These are phyloP conservation scores for Syzygium grande DNA, from an alignment of 345 rosid genomes.

Conservation along the genomic window DNA sequence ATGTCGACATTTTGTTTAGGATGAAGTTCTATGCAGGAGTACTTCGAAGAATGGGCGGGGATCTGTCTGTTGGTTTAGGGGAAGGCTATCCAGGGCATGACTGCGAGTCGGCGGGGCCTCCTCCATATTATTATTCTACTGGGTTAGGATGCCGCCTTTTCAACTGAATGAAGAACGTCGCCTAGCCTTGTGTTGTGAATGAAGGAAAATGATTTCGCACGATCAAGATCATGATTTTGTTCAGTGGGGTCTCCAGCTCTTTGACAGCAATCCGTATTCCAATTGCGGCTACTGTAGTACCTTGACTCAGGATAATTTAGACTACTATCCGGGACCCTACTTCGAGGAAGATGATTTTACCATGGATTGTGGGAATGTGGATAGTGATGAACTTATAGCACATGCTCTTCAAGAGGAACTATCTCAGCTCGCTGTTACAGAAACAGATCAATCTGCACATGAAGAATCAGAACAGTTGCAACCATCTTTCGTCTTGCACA, in stretches of 20 bases:
- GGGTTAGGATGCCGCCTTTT: not conserved
- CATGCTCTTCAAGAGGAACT: slow-evolving; percentile 56
- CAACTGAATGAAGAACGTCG: not conserved
- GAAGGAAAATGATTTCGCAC: slow-evolving; percentile 23
- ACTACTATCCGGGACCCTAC: slow-evolving; percentile 27
- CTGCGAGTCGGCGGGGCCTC: not conserved
- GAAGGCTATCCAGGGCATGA: not conserved
- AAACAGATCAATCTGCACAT: slow-evolving; percentile 19
- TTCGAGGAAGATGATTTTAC: slow-evolving; percentile 29
- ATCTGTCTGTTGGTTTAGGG: not conserved
- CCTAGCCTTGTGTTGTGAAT: not conserved
- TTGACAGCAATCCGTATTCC: slow-evolving; percentile 41
- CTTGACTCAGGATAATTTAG: slow-evolving; percentile 19
- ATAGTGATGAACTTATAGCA: slow-evolving; percentile 50
- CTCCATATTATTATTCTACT: not conserved
- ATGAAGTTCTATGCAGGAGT: not conserved
- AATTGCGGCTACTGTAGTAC: slow-evolving; percentile 24
- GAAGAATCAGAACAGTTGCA: slow-evolving; percentile 23
- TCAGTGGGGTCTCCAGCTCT: slow-evolving; percentile 53
- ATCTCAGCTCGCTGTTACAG: slow-evolving; percentile 48
- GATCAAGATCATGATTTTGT: slow-evolving; percentile 60
- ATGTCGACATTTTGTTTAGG: not conserved
- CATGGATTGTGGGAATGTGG: slow-evolving; percentile 21
- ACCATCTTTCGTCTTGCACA: slow-evolving; percentile 14
- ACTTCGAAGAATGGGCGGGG: not conserved